A percentile compares a stretch with the other conserved stretches of the same genome.
These are phyloP conservation scores for Naganishia kalamii DNA, from an alignment of 768 basidiomycete genomes.

Conservation along the genomic window DNA sequence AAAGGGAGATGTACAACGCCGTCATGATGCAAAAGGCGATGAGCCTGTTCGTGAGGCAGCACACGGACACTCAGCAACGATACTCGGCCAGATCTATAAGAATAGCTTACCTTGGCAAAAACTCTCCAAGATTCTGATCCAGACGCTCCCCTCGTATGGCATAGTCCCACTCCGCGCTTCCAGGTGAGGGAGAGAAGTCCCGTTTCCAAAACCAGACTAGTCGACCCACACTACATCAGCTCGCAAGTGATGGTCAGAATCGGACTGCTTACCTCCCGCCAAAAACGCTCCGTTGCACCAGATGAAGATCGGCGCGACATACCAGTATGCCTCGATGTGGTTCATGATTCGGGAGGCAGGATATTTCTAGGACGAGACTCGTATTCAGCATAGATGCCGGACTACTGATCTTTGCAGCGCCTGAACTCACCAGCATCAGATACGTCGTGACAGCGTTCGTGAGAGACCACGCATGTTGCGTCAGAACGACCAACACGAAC, in stretches of 20 bases:
- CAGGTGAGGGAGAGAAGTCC: not conserved
- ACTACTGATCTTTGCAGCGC: not conserved
- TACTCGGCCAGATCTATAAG: no score
- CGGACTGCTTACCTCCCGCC: not conserved
- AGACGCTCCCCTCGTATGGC: not conserved
- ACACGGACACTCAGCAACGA: no score
- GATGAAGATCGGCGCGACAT: not conserved
- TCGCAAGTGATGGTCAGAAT: not conserved
- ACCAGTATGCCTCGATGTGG: not conserved
- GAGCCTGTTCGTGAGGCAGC: not conserved
- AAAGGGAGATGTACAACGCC: not conserved
- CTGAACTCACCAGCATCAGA: not conserved
- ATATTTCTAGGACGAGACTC: not conserved
- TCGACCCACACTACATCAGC: no score
- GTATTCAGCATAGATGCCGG: not conserved
- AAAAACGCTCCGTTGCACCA: not conserved
- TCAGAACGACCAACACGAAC: not conserved
- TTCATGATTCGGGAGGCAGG: not conserved
- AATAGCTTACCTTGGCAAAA: not conserved
- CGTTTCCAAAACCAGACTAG: not conserved
- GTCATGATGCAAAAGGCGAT: not conserved
- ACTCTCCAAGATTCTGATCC: not conserved
- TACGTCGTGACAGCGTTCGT: not conserved
- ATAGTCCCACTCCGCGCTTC: not conserved
- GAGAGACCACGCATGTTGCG: not conserved